Conservation (phyloP, 1,139 yeast species). For the Diutina scorzettiae region DNA sequence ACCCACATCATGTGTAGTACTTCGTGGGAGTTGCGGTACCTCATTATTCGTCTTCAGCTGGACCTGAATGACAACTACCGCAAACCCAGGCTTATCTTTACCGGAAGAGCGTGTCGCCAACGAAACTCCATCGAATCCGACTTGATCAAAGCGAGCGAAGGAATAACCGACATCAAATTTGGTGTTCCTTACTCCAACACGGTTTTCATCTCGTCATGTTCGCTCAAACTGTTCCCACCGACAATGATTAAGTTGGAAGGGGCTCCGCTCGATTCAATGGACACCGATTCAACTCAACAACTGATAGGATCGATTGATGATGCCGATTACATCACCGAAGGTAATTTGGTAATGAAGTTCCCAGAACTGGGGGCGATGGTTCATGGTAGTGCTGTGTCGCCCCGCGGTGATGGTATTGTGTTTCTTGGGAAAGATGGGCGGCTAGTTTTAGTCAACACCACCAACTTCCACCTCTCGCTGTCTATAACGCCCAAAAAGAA, state of each 20-base stretch:
- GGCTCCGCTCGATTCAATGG: constrained; percentile 16
- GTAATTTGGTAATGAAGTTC: constrained; percentile 32
- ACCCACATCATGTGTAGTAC: constrained; percentile 73
- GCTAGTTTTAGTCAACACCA: constrained; percentile 57
- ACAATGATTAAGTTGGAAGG: constrained; percentile 26
- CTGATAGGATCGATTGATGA: constrained; percentile 1
- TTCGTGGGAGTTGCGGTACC: constrained; percentile 65
- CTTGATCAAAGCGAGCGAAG: constrained; percentile 61
- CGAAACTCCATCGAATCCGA: constrained; percentile 14
- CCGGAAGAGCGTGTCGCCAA: constrained; percentile 13
- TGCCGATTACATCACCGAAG: constrained; percentile 14
- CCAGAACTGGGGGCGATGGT: constrained; percentile 77
- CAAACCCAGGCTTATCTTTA: constrained; percentile 53
- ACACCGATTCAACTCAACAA: background rate
- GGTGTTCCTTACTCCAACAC: constrained; percentile 25
- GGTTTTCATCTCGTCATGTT: constrained; percentile 25
- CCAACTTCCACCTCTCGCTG: constrained; percentile 20
- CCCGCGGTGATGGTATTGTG: constrained; percentile 78
- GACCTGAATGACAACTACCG: constrained; percentile 19
- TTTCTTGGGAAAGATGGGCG: constrained; percentile 69
- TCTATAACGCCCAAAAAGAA: constrained; percentile 17
- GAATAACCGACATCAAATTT: constrained; percentile 74
- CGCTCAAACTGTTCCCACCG: constrained; percentile 27
- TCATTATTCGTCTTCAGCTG: constrained; percentile 56
- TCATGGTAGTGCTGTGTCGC: constrained; percentile 65